Conservation (phyloP, 306 rosid genomes). For the Abrus pulchellus region DNA sequence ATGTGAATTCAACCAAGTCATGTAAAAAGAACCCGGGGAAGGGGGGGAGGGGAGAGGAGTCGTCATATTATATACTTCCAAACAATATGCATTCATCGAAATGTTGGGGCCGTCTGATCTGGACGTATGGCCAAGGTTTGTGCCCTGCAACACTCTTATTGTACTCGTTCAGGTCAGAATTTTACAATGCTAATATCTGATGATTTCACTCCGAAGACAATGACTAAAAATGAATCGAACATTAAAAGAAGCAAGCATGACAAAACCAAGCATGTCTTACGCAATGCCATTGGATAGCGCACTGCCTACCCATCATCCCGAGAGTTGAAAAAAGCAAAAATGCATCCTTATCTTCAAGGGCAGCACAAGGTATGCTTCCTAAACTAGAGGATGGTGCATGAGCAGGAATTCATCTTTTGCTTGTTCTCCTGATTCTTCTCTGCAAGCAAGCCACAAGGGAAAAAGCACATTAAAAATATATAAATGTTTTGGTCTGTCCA, state of each 20-base stretch:
- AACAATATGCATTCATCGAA: conserved; percentile 41
- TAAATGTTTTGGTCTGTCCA: neutral
- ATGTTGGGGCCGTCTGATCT: conserved; percentile 22
- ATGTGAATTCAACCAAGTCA: neutral
- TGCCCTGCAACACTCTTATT: conserved; percentile 41
- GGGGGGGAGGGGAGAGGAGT: neutral
- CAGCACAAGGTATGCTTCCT: conserved; percentile 46
- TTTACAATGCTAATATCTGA: conserved; percentile 45
- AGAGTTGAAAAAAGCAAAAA: conserved; percentile 23
- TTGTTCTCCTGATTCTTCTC: conserved; percentile 59
- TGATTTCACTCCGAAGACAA: conserved; percentile 45
- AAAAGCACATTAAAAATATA: neutral
- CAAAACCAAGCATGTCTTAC: conserved; percentile 34
- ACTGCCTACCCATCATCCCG: conserved; percentile 44
- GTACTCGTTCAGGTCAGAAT: conserved; percentile 33
- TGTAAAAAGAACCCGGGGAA: neutral
- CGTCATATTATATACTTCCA: conserved; percentile 34
- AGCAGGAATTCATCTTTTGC: conserved; percentile 67
- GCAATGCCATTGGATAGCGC: conserved; percentile 36
- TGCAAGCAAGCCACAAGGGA: conserved; percentile 44
- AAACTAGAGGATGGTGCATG: conserved; percentile 70
- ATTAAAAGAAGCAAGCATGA: conserved; percentile 43
- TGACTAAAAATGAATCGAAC: conserved; percentile 44
- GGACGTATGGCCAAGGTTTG: conserved; percentile 38
- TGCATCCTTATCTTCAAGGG: conserved; percentile 44